Evolutionary conservation across 176 grass and related monocot genomes (phyloP).

Genomic region (Hordeum vulgare): DNA sequence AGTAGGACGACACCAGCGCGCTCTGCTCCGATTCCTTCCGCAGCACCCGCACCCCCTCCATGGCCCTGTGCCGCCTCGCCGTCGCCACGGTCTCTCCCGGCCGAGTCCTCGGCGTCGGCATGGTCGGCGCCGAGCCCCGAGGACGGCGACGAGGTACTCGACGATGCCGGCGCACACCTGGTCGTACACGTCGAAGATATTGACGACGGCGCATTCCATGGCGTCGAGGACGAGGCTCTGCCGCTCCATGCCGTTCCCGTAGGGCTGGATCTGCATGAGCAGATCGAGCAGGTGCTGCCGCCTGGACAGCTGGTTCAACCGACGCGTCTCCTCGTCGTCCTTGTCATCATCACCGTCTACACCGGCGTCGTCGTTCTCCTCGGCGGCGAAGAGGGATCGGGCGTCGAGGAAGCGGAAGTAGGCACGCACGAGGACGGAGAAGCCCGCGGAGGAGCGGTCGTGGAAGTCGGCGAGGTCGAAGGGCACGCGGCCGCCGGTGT

Average conservation of each 20-base stretch:
- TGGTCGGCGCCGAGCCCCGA: conserved; percentile 31
- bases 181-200: conserved; percentile 95
- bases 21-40: conserved; percentile 55
- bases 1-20: conserved; percentile 54
- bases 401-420: conserved; percentile 93
- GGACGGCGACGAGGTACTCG: conserved; percentile 51
- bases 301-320: conserved; percentile 46
- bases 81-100: conserved; percentile 10
- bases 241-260: conserved; percentile 63
- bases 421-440: conserved; percentile 73
- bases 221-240: conserved; percentile 63
- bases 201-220: conserved; percentile 82
- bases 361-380: neutral
- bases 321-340: conserved; percentile 32
- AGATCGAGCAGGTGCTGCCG: conserved; percentile 68
- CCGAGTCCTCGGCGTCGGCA: neutral
- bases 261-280: conserved; percentile 76
- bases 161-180: conserved; percentile 74
- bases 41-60: conserved; percentile 54
- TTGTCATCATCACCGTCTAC: neutral
- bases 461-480: conserved; percentile 91
- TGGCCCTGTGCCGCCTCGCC: conserved; percentile 29
- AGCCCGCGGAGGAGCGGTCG: conserved; percentile 45
- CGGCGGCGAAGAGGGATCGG: conserved; percentile 53
- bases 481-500: conserved; percentile 46